Percentiles rank a stretch among this genome's conserved stretches.
Conservation (phyloP, 345 rosid species). For the Syzygium grande region DNA sequence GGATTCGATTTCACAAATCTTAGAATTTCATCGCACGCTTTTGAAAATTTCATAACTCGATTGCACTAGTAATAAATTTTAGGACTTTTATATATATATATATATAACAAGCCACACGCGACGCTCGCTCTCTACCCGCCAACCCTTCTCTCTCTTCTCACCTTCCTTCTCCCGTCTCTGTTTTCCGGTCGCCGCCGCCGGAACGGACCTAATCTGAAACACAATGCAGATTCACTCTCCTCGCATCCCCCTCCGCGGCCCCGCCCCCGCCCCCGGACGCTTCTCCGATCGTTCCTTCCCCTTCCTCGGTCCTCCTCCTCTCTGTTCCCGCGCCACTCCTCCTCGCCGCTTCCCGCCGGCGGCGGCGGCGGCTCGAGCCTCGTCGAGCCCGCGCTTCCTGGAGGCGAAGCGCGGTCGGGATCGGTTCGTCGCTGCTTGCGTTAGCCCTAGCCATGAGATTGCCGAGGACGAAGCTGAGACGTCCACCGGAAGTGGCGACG, state of each 20-base stretch:
- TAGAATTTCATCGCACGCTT: no score
- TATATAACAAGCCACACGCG: background rate
- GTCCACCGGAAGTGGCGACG: background rate
- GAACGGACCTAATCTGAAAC: background rate
- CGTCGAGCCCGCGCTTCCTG: background rate
- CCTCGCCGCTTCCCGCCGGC: background rate
- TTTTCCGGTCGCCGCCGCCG: background rate
- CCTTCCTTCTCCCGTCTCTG: background rate
- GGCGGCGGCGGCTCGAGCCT: background rate
- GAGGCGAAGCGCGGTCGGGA: background rate
- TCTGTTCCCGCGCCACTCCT: background rate
- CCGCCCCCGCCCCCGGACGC: background rate
- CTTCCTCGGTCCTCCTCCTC: background rate
- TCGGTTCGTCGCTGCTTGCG: background rate
- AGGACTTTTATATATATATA: no score
- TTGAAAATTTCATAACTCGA: no score
- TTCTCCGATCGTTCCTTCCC: background rate
- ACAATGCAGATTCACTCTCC: background rate
- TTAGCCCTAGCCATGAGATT: background rate
- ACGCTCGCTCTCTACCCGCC: background rate
- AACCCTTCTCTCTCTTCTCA: background rate
- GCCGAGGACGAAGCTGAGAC: background rate
- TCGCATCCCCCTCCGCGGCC: background rate
- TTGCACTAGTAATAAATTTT: no score
- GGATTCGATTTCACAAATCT: no score